Conservation (phyloP, 257 asterid genomes). For the Solanum pinnatisectum region DNA sequence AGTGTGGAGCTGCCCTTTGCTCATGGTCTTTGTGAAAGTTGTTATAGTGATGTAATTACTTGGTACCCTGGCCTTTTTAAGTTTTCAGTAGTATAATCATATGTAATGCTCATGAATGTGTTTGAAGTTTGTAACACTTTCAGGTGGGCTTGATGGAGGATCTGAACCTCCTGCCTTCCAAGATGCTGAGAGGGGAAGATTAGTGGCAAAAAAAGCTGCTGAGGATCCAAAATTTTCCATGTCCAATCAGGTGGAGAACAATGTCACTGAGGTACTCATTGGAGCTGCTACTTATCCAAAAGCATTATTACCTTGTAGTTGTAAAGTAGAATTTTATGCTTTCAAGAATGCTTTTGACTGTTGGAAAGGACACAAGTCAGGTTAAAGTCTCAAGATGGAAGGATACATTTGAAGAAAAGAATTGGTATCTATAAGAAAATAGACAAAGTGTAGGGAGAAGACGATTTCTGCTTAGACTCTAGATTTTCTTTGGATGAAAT, state of each 20-base stretch:
- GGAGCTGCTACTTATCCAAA: background rate
- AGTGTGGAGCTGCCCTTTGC: slow-evolving; percentile 50
- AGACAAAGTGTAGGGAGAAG: background rate
- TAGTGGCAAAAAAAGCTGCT: background rate
- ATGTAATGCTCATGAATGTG: background rate
- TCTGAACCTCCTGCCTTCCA: slow-evolving; percentile 92
- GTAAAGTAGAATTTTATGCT: background rate
- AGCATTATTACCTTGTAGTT: background rate
- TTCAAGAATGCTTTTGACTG: background rate
- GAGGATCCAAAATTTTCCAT: background rate
- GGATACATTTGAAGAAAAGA: background rate
- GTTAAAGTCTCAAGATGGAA: background rate
- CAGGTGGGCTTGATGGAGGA: slow-evolving; percentile 79
- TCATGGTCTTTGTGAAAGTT: slow-evolving; percentile 62
- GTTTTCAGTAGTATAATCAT: background rate
- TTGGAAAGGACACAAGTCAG: background rate
- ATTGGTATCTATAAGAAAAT: background rate
- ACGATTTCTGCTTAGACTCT: background rate
- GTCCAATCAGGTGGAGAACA: background rate
- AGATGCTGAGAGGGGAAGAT: slow-evolving; percentile 66
- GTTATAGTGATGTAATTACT: slow-evolving; percentile 48
- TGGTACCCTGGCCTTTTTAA: background rate
- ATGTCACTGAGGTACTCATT: background rate
- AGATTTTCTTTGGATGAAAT: background rate
- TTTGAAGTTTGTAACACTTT: slow-evolving; percentile 56